These are phyloP conservation scores for Geotrichum carabidarum DNA, from an alignment of 1,139 yeast genomes.

Conservation along the genomic window DNA sequence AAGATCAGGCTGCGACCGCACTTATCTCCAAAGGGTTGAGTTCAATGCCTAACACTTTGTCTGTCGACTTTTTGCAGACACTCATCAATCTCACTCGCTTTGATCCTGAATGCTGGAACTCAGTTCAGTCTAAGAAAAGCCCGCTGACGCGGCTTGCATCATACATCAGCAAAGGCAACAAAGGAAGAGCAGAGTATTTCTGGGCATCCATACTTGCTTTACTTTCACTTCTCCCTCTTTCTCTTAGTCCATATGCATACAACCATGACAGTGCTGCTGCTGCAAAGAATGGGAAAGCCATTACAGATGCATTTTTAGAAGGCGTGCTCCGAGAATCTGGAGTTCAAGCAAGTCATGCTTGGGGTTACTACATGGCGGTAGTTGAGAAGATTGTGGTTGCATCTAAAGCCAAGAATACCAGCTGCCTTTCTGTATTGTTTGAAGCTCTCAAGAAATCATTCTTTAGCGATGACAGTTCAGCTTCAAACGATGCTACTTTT, in stretches of 20 bases:
- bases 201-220: conserved; percentile 31
- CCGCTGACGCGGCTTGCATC: conserved; percentile 20
- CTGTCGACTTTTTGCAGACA: conserved; percentile 31
- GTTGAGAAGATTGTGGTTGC: conserved; percentile 23
- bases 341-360: conserved; percentile 20
- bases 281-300: conserved; percentile 12
- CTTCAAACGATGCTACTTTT: conserved; percentile 13
- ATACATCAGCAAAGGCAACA: conserved; percentile 24
- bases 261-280: conserved; percentile 21
- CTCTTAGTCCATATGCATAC: conserved; percentile 24
- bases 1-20: conserved; percentile 5
- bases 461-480: conserved; percentile 20
- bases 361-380: conserved; percentile 29
- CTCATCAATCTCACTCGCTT: conserved; percentile 28
- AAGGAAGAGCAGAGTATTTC: conserved; percentile 29
- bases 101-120: conserved; percentile 31
- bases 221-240: conserved; percentile 24
- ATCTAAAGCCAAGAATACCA: conserved; percentile 5
- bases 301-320: conserved; percentile 27
- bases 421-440: conserved; percentile 10
- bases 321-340: conserved; percentile 30
- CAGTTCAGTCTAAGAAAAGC: conserved; percentile 22
- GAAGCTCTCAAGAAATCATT: conserved; percentile 16
- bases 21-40: conserved; percentile 32
- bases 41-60: conserved; percentile 28